A percentile compares a stretch with the other conserved stretches of the same genome.
Evolutionary conservation across 1,284 basidiomycete genomes (phyloP).

Genomic region (Microbotryomycetes sp.): DNA sequence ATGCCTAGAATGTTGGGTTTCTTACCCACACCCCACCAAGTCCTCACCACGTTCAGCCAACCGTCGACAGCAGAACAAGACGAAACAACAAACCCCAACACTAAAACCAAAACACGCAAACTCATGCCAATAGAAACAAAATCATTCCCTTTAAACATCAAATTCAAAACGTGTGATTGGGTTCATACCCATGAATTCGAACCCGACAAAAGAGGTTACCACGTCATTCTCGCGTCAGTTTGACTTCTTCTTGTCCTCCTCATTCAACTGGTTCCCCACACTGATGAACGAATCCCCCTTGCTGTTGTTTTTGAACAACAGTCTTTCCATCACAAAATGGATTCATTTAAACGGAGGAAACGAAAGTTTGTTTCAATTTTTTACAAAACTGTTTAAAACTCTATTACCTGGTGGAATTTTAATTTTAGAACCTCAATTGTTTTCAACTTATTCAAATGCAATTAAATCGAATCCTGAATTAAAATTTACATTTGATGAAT

Average conservation of each 20-base stretch:
- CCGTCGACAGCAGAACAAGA: constrained; percentile 8
- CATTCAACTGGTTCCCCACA: background rate
- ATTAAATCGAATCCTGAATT: constrained; percentile 50
- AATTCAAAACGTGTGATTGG: constrained; percentile 66
- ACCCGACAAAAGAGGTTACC: constrained; percentile 57
- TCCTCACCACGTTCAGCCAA: constrained; percentile 40
- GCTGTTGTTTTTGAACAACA: constrained; percentile 39
- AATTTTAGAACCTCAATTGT: constrained; percentile 68
- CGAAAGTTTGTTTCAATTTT: constrained; percentile 57
- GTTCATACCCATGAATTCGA: constrained; percentile 52
- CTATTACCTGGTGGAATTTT: constrained; percentile 57
- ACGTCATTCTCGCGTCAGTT: constrained; percentile 65
- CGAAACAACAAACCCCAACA: background rate
- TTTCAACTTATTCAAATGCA: constrained; percentile 69
- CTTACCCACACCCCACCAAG: constrained; percentile 54
- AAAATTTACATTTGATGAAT: background rate
- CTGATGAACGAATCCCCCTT: too few relatives aligned
- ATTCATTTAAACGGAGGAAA: constrained; percentile 72
- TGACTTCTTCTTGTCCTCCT: background rate
- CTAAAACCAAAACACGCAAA: constrained; percentile 13
- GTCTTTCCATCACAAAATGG: constrained; percentile 78
- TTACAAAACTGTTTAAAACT: constrained; percentile 54
- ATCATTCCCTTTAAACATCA: constrained; percentile 64
- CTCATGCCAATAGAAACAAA: constrained; percentile 23
- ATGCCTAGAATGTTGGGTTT: constrained; percentile 65